Conservation (phyloP, 371 early-diverging fungal genomes). For the Mucor velutinosus region DNA sequence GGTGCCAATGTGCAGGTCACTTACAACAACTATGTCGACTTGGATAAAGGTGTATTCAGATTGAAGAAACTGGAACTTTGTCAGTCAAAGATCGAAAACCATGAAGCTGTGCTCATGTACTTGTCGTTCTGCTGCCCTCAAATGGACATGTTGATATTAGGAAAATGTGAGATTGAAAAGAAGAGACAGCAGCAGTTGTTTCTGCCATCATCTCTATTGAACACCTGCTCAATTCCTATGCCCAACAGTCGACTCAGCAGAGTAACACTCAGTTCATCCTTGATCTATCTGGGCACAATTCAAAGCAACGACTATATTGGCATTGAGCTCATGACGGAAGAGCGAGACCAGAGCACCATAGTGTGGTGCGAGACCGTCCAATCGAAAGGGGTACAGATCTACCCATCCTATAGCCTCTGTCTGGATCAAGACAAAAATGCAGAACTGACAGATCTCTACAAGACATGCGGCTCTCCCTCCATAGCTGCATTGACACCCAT, state of each 20-base stretch:
- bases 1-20: slow-evolving; percentile 20
- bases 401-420: not conserved
- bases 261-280: slow-evolving; percentile 4
- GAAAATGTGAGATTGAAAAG: slow-evolving; percentile 3
- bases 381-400: not conserved
- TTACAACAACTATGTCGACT: not conserved
- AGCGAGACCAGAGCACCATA: not conserved
- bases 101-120: slow-evolving; percentile 7
- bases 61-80: not conserved
- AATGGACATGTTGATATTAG: not conserved
- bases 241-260: not conserved
- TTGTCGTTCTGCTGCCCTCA: slow-evolving; percentile 13
- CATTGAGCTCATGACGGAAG: not conserved
- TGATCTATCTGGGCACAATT: slow-evolving; percentile 11
- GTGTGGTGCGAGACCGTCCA: slow-evolving; percentile 7
- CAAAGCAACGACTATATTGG: slow-evolving; percentile 18
- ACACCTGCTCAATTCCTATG: not conserved
- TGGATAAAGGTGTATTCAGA: not conserved
- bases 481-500: not conserved
- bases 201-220: not conserved
- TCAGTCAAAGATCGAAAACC: slow-evolving; percentile 14
- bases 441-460: slow-evolving; percentile 8
- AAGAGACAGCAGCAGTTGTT: not conserved
- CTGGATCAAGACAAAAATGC: not conserved
- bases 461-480: not conserved